Evolutionary conservation across 2,329 filamentous ascomycete species (phyloP).

Genomic region (Nigrospora sphaerica): DNA sequence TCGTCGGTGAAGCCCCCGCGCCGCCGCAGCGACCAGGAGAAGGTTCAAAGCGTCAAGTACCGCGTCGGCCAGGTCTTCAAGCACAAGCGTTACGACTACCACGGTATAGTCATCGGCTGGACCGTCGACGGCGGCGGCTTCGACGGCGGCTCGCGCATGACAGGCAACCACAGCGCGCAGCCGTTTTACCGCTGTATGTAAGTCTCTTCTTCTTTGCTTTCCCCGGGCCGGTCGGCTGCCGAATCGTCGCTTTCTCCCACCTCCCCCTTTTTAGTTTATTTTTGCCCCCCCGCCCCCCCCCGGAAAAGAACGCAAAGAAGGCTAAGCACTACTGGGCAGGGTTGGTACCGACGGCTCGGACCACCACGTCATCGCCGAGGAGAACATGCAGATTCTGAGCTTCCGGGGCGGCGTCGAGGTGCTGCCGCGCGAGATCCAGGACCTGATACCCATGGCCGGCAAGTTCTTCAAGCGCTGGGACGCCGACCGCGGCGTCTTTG

Average conservation of each 20-base stretch:
- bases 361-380: slow-evolving; percentile 67
- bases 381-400: slow-evolving; percentile 64
- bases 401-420: slow-evolving; percentile 14
- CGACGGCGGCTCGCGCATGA: slow-evolving; percentile 31
- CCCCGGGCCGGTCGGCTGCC: neutral
- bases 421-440: slow-evolving; percentile 21
- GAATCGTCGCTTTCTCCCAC: slow-evolving; percentile 3
- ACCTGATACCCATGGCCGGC: slow-evolving; percentile 65
- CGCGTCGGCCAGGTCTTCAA: slow-evolving; percentile 77
- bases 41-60: slow-evolving; percentile 43
- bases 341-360: slow-evolving; percentile 51
- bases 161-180: slow-evolving; percentile 42
- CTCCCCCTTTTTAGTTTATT: slow-evolving; percentile 29
- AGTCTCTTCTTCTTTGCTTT: slow-evolving; percentile 27
- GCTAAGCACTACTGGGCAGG: slow-evolving; percentile 11
- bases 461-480: slow-evolving; percentile 89
- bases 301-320: no score
- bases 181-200: slow-evolving; percentile 85
- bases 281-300: no score
- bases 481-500: slow-evolving; percentile 54
- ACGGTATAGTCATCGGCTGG: slow-evolving; percentile 87
- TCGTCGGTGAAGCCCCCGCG: slow-evolving; percentile 24
- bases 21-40: slow-evolving; percentile 21
- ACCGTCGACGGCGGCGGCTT: slow-evolving; percentile 55
- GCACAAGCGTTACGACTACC: slow-evolving; percentile 73